A percentile compares a stretch with the other conserved stretches of the same genome.
phyloP scores from a whole-genome alignment of 257 asterid genomes.

The Gentiana macrophylla region DNA sequence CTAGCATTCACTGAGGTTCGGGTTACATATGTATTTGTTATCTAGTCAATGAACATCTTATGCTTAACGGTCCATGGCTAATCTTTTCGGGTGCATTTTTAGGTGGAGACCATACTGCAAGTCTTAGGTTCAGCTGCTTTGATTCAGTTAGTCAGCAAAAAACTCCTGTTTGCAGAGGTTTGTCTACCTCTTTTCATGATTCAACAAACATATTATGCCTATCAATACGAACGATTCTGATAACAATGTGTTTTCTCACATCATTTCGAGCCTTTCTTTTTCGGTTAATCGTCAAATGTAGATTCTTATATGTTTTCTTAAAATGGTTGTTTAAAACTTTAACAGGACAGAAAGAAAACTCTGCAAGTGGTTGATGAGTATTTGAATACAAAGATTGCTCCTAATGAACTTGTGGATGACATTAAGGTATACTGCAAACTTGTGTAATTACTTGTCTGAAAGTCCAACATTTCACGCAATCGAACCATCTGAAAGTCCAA shows the following conservation, averaged over 20 bases:
- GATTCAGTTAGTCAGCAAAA: constrained; percentile 74
- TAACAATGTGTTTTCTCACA: background rate
- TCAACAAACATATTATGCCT: background rate
- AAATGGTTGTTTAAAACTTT: constrained; percentile 3
- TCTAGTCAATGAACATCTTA: background rate
- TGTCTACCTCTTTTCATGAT: constrained; percentile 4
- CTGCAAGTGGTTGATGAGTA: constrained; percentile 53
- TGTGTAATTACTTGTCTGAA: too few relatives aligned
- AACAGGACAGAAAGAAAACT: constrained; percentile 88
- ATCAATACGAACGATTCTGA: background rate
- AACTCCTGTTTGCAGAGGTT: constrained; percentile 89
- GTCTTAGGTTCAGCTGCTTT: constrained; percentile 80
- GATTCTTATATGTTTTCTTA: background rate
- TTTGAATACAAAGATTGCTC: constrained; percentile 63
- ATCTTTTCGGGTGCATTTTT: constrained; percentile 10
- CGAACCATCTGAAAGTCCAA: too few relatives aligned
- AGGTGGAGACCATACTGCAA: constrained; percentile 90
- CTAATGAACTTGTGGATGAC: constrained; percentile 78
- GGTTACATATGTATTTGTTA: background rate
- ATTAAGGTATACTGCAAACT: constrained; percentile 44
- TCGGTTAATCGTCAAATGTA: background rate
- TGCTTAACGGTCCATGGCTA: constrained; percentile 9
- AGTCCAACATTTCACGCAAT: background rate
- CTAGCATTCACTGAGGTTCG: constrained; percentile 77
- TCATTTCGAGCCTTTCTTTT: too few relatives aligned